phyloP scores from a whole-genome alignment of 306 rosid species.

The Herpetospermum pedunculosum region DNA sequence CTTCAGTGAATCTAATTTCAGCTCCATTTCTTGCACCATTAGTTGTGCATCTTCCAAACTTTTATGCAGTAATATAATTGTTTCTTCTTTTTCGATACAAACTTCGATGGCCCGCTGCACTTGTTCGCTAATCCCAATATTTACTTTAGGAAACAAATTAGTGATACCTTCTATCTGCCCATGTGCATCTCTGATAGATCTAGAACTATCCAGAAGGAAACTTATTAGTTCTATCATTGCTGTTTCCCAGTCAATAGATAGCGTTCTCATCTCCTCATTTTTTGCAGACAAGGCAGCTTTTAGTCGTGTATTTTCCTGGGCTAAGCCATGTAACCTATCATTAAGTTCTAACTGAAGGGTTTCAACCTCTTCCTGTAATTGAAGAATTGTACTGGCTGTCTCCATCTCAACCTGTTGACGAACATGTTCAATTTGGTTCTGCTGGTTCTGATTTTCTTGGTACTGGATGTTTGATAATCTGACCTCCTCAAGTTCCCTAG shows the following conservation, averaged over 20 bases:
- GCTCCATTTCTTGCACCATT: conserved; percentile 55
- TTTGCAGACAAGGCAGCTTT: conserved; percentile 41
- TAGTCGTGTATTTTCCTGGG: conserved; percentile 58
- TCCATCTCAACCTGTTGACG: conserved; percentile 90
- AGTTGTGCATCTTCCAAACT: conserved; percentile 75
- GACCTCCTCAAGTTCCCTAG: conserved; percentile 62
- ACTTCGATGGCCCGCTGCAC: conserved; percentile 58
- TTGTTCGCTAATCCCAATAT: conserved; percentile 46
- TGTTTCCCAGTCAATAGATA: conserved; percentile 68
- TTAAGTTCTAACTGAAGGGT: conserved; percentile 55
- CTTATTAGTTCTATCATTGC: conserved; percentile 67
- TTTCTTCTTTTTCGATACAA: conserved; percentile 76
- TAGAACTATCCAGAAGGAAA: conserved; percentile 83
- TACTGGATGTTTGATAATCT: conserved; percentile 43
- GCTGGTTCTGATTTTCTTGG: conserved; percentile 48
- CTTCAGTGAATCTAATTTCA: conserved; percentile 61
- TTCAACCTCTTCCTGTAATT: conserved; percentile 81
- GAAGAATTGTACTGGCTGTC: conserved; percentile 76
- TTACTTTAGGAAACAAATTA: conserved; percentile 56
- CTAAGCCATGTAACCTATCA: conserved; percentile 36
- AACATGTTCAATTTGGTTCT: conserved; percentile 46
- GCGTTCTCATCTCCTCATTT: conserved; percentile 48
- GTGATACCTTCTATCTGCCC: conserved; percentile 60
- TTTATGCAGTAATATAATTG: conserved; percentile 48
- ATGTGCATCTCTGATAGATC: conserved; percentile 71